These are phyloP conservation scores for Neurospora tetrasperma DNA, from an alignment of 495 filamentous ascomycete genomes.

Conservation along the genomic window DNA sequence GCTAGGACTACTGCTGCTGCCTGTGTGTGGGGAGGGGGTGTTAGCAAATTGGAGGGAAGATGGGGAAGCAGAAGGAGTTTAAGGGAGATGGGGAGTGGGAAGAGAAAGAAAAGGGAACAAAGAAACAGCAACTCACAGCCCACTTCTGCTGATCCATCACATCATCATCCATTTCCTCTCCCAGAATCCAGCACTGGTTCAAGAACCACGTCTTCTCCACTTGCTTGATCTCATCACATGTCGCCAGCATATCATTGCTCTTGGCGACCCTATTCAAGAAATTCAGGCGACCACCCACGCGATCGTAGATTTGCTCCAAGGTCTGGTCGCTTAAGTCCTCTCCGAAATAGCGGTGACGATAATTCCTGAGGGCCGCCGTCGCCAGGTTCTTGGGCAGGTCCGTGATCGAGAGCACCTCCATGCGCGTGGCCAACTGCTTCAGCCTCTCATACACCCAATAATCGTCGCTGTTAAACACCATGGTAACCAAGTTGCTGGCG, in stretches of 20 bases:
- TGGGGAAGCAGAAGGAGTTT: no score
- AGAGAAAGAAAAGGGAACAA: no score
- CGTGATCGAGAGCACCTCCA: conserved; percentile 76
- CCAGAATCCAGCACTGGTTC: conserved; percentile 91
- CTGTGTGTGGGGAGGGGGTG: conserved; percentile 19
- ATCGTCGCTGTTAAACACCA: conserved; percentile 88
- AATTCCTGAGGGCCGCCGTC: conserved; percentile 60
- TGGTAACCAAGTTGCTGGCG: conserved; percentile 74
- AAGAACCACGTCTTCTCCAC: conserved; percentile 89
- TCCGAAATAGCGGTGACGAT: conserved; percentile 58
- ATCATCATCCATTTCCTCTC: conserved; percentile 91
- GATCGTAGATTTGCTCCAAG: conserved; percentile 70
- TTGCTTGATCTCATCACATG: conserved; percentile 66
- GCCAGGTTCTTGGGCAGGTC: conserved; percentile 75
- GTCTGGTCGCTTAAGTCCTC: conserved; percentile 44
- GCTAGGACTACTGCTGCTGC: conserved; percentile 92
- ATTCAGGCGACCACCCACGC: conserved; percentile 75
- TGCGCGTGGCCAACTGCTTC: conserved; percentile 79
- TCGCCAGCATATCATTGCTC: conserved; percentile 60
- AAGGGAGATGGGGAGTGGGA: no score
- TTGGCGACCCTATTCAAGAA: conserved; percentile 83
- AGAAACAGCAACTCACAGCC: conserved; percentile 46
- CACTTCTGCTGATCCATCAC: conserved; percentile 99
- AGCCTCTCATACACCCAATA: conserved; percentile 97
- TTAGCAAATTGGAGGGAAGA: background rate